phyloP scores from a whole-genome alignment of 106 monocot species.

The Dendrobium huoshanense region DNA sequence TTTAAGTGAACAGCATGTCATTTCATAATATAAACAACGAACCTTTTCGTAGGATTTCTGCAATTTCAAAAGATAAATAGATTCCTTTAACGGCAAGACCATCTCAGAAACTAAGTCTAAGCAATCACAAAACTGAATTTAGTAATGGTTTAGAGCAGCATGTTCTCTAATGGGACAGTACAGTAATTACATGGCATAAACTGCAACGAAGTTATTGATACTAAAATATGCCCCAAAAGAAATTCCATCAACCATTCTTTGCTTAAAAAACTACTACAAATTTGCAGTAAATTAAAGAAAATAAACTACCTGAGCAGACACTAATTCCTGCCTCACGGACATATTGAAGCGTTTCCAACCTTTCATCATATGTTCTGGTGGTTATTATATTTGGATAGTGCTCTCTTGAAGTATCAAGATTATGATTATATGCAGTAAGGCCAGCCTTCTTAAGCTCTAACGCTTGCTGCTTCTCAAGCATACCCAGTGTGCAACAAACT shows the following conservation, averaged over 20 bases:
- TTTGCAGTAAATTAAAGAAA: background rate
- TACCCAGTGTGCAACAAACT: constrained; percentile 96
- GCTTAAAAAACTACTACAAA: background rate
- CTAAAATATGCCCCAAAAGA: background rate
- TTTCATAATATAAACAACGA: background rate
- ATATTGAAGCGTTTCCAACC: constrained; percentile 76
- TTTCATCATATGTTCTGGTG: constrained; percentile 94
- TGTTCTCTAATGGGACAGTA: background rate
- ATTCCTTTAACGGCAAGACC: background rate
- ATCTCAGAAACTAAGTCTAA: background rate
- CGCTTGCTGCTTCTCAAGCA: constrained; percentile 98
- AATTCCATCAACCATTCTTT: background rate
- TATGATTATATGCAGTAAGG: constrained; percentile 99
- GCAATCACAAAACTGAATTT: background rate
- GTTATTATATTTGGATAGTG: constrained; percentile 96
- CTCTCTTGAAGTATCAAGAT: constrained; percentile 97
- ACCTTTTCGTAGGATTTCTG: background rate
- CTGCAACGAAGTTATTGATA: background rate
- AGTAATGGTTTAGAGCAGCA: background rate
- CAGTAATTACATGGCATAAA: background rate
- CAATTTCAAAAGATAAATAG: constrained; percentile 3
- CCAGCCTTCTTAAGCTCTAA: constrained; percentile 86
- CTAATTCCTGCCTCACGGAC: constrained; percentile 92
- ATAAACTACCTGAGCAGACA: constrained; percentile 78
- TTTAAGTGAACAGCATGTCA: background rate